phyloP scores from a whole-genome alignment of 306 rosid genomes.

The Gynostemma pentaphyllum region DNA sequence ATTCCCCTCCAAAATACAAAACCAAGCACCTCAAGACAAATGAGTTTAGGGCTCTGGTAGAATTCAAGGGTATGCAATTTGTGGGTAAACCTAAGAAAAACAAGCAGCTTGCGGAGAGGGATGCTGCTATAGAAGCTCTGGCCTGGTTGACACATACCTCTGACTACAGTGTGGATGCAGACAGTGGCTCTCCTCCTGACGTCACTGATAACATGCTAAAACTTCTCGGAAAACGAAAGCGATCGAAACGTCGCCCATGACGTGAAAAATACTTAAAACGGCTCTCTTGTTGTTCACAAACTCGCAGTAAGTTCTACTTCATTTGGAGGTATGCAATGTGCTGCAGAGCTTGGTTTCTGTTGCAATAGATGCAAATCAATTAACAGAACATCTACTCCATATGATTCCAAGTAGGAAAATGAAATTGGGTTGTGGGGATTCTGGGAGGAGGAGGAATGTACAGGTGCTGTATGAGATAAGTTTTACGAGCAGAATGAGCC shows the following conservation, averaged over 20 bases:
- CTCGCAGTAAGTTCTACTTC: neutral
- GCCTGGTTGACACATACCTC: slow-evolving; percentile 98
- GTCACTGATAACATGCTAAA: slow-evolving; percentile 95
- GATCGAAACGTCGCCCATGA: slow-evolving; percentile 48
- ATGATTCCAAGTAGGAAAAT: neutral
- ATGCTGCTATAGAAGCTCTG: slow-evolving; percentile 90
- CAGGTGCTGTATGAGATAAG: neutral
- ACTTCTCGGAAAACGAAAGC: slow-evolving; percentile 66
- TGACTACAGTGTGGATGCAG: slow-evolving; percentile 33
- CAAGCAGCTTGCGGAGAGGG: slow-evolving; percentile 95
- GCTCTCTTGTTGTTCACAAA: neutral
- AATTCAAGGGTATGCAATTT: slow-evolving; percentile 96
- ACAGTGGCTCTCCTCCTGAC: slow-evolving; percentile 51
- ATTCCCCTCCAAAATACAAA: slow-evolving; percentile 88
- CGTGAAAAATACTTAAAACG: neutral
- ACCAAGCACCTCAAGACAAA: slow-evolving; percentile 90
- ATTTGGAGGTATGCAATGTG: neutral
- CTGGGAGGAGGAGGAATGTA: neutral
- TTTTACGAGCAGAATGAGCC: neutral
- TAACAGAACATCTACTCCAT: neutral
- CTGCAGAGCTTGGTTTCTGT: neutral
- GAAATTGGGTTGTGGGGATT: neutral
- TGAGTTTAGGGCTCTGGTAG: slow-evolving; percentile 89
- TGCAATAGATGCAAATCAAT: neutral
- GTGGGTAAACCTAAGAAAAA: slow-evolving; percentile 90